Conservation (phyloP, 306 rosid species). For the Sophora flavescens region DNA sequence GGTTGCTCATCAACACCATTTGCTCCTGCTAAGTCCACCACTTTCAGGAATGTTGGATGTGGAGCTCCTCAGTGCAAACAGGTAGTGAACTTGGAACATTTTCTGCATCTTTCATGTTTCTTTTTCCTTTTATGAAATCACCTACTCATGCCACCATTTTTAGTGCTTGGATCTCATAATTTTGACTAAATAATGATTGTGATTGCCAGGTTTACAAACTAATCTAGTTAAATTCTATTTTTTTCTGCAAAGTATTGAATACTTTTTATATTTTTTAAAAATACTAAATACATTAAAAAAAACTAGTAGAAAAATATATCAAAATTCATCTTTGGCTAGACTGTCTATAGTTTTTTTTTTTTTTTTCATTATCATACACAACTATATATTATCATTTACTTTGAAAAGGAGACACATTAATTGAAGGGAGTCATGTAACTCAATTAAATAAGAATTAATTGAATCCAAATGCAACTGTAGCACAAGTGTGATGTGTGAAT, state of each 20-base stretch:
- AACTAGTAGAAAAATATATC: too few relatives aligned
- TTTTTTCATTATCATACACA: not conserved
- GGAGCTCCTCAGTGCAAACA: constrained; percentile 76
- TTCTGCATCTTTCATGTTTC: not conserved
- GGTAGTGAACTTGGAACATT: constrained; percentile 47
- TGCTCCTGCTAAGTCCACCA: constrained; percentile 59
- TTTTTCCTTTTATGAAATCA: not conserved
- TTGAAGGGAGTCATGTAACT: not conserved
- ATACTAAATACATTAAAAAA: too few relatives aligned
- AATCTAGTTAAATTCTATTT: not conserved
- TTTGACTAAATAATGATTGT: not conserved
- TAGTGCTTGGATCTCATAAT: constrained; percentile 19
- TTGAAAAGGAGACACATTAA: not conserved
- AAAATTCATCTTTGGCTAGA: too few relatives aligned
- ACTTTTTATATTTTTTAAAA: too few relatives aligned
- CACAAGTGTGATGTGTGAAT: not conserved
- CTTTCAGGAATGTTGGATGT: constrained; percentile 61
- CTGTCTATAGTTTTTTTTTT: not conserved
- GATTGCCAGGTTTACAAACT: not conserved
- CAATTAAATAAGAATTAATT: not conserved
- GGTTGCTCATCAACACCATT: constrained; percentile 72
- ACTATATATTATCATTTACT: not conserved
- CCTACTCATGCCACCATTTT: not conserved
- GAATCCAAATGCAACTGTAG: not conserved
- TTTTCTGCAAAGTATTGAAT: too few relatives aligned